Evolutionary conservation across 768 basidiomycete genomes (phyloP), one percentile per base, ranked within the genome.

Genomic region (Mrakia blollopis): DNA sequence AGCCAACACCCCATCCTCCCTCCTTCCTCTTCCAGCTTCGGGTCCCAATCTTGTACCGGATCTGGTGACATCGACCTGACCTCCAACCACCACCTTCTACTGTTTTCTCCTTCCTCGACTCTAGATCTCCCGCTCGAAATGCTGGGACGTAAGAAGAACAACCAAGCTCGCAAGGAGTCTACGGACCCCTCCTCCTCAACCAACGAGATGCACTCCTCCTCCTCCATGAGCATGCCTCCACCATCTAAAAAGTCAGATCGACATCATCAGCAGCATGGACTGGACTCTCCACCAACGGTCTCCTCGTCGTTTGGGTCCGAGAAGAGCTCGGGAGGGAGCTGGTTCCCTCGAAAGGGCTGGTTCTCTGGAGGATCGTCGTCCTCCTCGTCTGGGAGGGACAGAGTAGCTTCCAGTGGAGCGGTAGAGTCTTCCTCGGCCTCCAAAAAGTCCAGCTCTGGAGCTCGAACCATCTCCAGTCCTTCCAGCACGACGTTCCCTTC

Each of bases 311-410:
- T 68, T 23, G 65, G 65, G 16, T 68, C 65, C 37, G 65, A 68
- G 35, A 68, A 68, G 65, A 68, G 65, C 37, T 68, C 65, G 65
- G 37, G 65, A 35, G 65, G 65, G 18, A 39, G 65, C 35, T 68
- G 65, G 65, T 68, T 68, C 37, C 37, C 37, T 21, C 10, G 65
- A 21, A 68, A 68, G 37, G 65, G 65, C 11, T 68, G 65, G 65
- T 68, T 68, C 65, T 23, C 32, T 6, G 65, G 65, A 68, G 65
- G 65, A 11, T 32, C 62, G 35, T 68, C 65, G 37, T 68, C 65
- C 35, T 39, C 35, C 2, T 68, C 65, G 21, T 68, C 65, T n/a
- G 39, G 25, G 4, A 68, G 35, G 37, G 65, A 68, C 18, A 68
- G 35, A 39, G 65, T 39, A 39, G 18, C 65, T 30, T 68, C 65